Evolutionary conservation across 805 yeast species (phyloP).

Genomic region (Kodamaea kaohsiungensis): DNA sequence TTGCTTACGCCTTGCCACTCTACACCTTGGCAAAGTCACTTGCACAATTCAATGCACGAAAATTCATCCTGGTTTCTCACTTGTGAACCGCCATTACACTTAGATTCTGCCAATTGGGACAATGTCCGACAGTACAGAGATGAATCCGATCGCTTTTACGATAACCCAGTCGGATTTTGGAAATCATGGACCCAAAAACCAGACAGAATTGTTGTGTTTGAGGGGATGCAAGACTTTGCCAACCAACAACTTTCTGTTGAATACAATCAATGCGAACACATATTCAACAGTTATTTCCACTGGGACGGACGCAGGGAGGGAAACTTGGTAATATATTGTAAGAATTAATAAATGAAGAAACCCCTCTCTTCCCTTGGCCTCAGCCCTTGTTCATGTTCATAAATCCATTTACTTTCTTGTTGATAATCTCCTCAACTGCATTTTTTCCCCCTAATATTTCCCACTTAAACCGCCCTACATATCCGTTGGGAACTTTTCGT

Average conservation of each 20-base stretch:
- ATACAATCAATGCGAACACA: constrained; percentile 46
- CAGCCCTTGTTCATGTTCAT: not conserved
- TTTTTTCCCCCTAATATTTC: not conserved
- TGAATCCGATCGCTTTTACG: constrained; percentile 84
- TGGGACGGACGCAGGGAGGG: constrained; percentile 86
- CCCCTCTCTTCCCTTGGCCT: not conserved
- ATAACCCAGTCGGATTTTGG: constrained; percentile 61
- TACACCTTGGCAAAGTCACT: constrained; percentile 88
- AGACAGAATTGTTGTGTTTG: constrained; percentile 9
- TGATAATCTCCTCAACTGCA: too few species aligned
- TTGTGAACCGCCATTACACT: constrained; percentile 84
- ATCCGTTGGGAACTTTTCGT: not conserved
- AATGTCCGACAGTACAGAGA: constrained; percentile 59
- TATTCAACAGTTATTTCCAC: constrained; percentile 79
- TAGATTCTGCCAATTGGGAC: constrained; percentile 21
- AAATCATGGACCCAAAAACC: constrained; percentile 6
- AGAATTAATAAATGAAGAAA: not conserved
- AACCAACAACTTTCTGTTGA: constrained; percentile 35
- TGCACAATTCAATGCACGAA: constrained; percentile 56
- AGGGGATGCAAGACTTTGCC: constrained; percentile 44
- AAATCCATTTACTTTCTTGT: not conserved
- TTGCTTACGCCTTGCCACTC: constrained; percentile 96
- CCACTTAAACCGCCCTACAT: not conserved
- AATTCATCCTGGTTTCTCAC: constrained; percentile 69
- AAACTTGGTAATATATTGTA: constrained; percentile 65